Evolutionary conservation across 2,329 filamentous ascomycete genomes (phyloP), one percentile per base, ranked within the genome.

Genomic region (Xylaria sp.): DNA sequence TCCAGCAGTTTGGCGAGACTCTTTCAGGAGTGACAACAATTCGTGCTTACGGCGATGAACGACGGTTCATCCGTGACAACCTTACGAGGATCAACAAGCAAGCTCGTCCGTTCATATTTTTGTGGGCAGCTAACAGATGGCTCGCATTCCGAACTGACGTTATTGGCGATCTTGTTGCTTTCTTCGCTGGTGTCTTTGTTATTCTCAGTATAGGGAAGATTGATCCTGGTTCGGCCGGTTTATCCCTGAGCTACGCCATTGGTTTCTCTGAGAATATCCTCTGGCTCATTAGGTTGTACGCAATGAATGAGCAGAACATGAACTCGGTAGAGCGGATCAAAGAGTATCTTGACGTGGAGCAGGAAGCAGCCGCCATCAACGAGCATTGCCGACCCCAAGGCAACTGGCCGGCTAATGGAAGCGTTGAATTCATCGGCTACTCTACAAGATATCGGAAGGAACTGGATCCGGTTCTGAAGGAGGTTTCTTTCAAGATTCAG

Each of bases 261-360:
- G 93, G 91, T 1, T 99, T 99, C 70, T 96, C 92, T 0, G 94
- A 99, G 74, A 97, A 96, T 66, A 89, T 99, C 5, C 78, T 99
- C 16, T 99, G 94, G 94, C 86, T 97, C 58, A 92, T 99, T 35
- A 88, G 94, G 52, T 81, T 97, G 11, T 99, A 99, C 73, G 89
- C 92, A 0, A 86, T 90, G 71, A 97, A 97, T 70, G 94, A 99
- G 76, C 94, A 99, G 75, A 97, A 97, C 76, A 97, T 99, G 94
- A 99, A 99, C 76, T 93, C 93, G 2, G 92, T 97, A 53, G 94
- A 99, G 76, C 90, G 94, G 70, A 88, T 99, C 71, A 95, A 96
- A 78, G 94, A 99, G 73, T 99, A 97, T 71, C 83, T 97, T 42
- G 91, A 97, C 50, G 90, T 99, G 0, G 93, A 97, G 68, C 93